phyloP scores from a whole-genome alignment of 306 rosid genomes.

The Hippophae tibetana region DNA sequence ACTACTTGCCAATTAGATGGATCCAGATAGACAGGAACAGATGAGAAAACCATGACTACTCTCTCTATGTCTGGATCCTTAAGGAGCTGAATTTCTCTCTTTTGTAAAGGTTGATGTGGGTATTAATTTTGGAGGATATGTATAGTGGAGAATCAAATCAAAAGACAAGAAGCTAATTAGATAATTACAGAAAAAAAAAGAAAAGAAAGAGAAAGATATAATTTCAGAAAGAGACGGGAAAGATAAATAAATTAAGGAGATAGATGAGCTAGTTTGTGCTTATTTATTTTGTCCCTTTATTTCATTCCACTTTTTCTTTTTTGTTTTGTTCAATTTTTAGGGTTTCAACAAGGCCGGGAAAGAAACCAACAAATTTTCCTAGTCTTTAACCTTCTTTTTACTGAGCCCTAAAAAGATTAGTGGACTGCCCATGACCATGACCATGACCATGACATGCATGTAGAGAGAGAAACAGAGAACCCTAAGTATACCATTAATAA shows the following conservation, averaged over 20 bases:
- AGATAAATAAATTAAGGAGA: conserved; percentile 34
- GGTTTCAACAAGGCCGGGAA: conserved; percentile 11
- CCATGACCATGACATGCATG: conserved; percentile 31
- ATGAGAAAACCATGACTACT: conserved; percentile 66
- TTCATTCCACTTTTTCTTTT: conserved; percentile 26
- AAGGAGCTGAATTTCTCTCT: too few species aligned
- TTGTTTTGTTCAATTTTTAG: conserved; percentile 40
- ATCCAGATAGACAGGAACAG: conserved; percentile 71
- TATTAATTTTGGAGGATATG: conserved; percentile 21
- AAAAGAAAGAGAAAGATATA: conserved; percentile 26
- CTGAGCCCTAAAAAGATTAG: conserved; percentile 23
- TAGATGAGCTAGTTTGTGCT: conserved; percentile 8
- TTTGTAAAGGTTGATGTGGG: conserved; percentile 10
- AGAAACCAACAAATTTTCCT: conserved; percentile 28
- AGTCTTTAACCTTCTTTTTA: conserved; percentile 36
- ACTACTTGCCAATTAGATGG: conserved; percentile 60
- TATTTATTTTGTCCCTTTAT: conserved; percentile 31
- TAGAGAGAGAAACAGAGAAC: conserved; percentile 7
- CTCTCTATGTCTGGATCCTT: too few species aligned
- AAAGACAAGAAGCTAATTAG: too few species aligned
- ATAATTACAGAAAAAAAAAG: not conserved
- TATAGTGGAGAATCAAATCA: too few species aligned
- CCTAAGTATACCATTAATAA: too few species aligned
- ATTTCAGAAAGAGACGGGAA: conserved; percentile 39
- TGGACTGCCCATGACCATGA: conserved; percentile 6